phyloP scores from a whole-genome alignment of 768 basidiomycete species.

The Russula earlei region DNA sequence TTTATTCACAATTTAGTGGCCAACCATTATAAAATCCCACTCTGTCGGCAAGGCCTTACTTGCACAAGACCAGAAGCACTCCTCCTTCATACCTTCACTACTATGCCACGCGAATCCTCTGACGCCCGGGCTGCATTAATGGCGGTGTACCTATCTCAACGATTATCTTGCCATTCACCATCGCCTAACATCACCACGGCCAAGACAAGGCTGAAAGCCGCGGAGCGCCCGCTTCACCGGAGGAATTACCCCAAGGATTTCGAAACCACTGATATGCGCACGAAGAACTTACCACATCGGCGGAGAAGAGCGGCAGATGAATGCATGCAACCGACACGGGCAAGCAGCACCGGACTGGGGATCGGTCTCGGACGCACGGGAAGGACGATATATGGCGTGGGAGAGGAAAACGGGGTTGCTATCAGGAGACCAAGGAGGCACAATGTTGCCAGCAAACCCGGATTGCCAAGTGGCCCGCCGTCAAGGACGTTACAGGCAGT shows the following conservation, averaged over 20 bases:
- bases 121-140: constrained; percentile 30
- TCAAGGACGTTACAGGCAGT: constrained; percentile 1
- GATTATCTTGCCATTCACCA: neutral
- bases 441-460: neutral
- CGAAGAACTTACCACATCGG: constrained; percentile 4
- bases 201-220: constrained; percentile 5
- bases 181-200: neutral
- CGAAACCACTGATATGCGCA: neutral
- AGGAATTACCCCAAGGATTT: constrained; percentile 3
- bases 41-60: neutral
- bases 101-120: constrained; percentile 25
- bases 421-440: constrained; percentile 3
- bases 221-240: constrained; percentile 9
- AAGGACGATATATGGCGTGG: constrained; percentile 18
- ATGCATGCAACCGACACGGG: constrained; percentile 1
- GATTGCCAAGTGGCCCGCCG: neutral
- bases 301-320: constrained; percentile 16
- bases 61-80: neutral
- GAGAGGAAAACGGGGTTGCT: neutral
- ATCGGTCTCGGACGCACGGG: constrained; percentile 9
- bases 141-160: constrained; percentile 25
- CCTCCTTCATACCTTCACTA: constrained; percentile 1
- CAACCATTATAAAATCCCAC: constrained; percentile 7
- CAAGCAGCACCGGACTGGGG: neutral
- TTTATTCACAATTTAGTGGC: constrained; percentile 10